Percentiles rank a stretch among this genome's conserved stretches.
These are phyloP conservation scores for Melocanna baccifera DNA, from an alignment of 176 grass and related monocot species.

Conservation along the genomic window DNA sequence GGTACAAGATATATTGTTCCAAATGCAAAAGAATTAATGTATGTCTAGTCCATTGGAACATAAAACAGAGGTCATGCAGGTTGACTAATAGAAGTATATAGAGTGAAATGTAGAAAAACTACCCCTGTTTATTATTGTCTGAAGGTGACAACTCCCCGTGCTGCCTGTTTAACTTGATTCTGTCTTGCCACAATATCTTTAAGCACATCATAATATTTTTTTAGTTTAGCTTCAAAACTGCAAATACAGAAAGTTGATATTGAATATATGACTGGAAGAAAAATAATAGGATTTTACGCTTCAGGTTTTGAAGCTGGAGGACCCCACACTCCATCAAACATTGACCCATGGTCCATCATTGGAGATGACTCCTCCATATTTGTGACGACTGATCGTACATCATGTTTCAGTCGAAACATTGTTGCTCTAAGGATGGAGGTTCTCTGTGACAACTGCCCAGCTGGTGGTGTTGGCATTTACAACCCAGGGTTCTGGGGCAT, in stretches of 20 bases:
- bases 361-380: conserved; percentile 61
- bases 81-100: no score
- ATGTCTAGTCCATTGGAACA: background rate
- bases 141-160: background rate
- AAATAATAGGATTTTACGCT: background rate
- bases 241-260: background rate
- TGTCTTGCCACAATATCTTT: background rate
- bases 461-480: conserved; percentile 80
- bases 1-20: background rate
- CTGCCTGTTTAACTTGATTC: background rate
- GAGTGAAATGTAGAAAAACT: no score
- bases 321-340: conserved; percentile 77
- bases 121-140: background rate
- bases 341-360: conserved; percentile 75
- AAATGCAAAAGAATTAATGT: background rate
- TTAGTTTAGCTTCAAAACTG: background rate
- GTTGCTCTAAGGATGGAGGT: conserved; percentile 84
- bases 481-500: conserved; percentile 98
- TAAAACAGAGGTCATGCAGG: background rate
- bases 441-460: conserved; percentile 65
- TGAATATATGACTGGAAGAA: background rate
- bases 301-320: conserved; percentile 97
- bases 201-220: background rate
- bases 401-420: conserved; percentile 71
- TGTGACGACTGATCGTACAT: conserved; percentile 61